Percentiles rank a stretch among this genome's conserved stretches.
These are phyloP conservation scores for Xenosphaeropsis pyriputrescens DNA, from an alignment of 2,329 filamentous ascomycete species.

Conservation along the genomic window DNA sequence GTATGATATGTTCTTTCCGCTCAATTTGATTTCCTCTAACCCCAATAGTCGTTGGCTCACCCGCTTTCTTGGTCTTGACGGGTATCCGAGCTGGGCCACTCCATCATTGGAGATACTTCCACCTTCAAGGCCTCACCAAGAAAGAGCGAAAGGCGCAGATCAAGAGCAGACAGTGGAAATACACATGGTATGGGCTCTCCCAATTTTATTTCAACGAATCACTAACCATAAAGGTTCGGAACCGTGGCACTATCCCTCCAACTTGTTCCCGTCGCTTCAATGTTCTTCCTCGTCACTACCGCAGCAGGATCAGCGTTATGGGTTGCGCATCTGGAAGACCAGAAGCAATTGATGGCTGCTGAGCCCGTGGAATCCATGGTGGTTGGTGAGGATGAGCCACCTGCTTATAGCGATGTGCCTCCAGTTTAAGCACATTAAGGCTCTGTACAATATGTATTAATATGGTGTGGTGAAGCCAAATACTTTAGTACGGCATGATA, in stretches of 20 bases:
- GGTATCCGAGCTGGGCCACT: conserved; percentile 79
- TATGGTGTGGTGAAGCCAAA: no score
- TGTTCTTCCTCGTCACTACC: conserved; percentile 85
- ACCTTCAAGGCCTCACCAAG: conserved; percentile 60
- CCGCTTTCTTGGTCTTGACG: conserved; percentile 76
- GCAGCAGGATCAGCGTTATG: conserved; percentile 76
- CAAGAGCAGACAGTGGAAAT: conserved; percentile 57
- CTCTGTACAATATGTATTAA: no score
- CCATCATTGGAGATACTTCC: conserved; percentile 83
- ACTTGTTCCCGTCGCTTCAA: conserved; percentile 79
- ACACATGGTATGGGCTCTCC: conserved; percentile 49
- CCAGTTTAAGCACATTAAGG: no score
- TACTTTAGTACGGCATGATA: no score
- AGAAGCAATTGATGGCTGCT: conserved; percentile 12
- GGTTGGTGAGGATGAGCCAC: background rate
- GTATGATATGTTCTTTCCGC: conserved; percentile 24
- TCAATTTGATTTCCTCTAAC: no score
- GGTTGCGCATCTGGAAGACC: conserved; percentile 63
- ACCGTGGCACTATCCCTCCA: conserved; percentile 72
- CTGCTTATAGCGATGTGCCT: background rate
- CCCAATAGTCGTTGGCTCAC: conserved; percentile 37
- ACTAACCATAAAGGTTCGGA: conserved; percentile 45
- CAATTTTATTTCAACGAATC: conserved; percentile 1
- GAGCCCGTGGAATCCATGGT: background rate
- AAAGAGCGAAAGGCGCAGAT: conserved; percentile 61